Conservation (phyloP, 2,329 filamentous ascomycete species). For the Botrytis aclada region DNA sequence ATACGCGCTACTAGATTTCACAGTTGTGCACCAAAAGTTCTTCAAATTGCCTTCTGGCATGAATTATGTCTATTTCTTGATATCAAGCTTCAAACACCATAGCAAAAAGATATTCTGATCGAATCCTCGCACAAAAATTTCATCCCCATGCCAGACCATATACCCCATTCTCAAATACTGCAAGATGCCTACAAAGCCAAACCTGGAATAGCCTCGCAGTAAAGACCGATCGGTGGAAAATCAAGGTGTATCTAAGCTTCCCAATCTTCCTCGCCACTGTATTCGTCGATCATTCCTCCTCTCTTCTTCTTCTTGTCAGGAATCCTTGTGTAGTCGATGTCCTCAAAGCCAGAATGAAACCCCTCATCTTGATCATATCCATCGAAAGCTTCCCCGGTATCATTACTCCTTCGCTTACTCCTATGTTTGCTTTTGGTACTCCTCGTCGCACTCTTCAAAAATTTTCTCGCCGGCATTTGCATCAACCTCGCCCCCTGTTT, state of each 20-base stretch:
- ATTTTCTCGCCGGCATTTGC: not conserved
- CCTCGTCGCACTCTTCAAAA: not conserved
- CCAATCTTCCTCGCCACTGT: not conserved
- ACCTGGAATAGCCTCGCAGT: not conserved
- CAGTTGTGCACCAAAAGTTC: not conserved
- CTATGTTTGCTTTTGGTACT: not conserved
- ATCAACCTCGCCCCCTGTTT: not conserved
- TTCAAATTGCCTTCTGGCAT: not conserved
- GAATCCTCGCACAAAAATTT: not conserved
- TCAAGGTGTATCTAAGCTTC: not conserved
- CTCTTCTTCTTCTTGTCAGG: not conserved
- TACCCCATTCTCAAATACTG: not conserved
- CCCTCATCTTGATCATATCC: not conserved
- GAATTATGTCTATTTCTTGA: not conserved
- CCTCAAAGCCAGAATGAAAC: not conserved
- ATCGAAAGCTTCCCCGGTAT: not conserved
- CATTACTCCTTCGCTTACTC: not conserved
- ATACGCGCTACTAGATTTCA: not conserved
- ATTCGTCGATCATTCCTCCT: rapidly evolving
- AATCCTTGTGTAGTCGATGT: not conserved
- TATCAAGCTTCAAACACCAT: no score
- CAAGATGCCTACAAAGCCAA: not conserved
- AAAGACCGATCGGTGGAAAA: not conserved
- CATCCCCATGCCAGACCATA: not conserved
- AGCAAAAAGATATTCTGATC: no score